Conservation (phyloP, 495 filamentous ascomycete genomes). For the Parmelia sp. region DNA sequence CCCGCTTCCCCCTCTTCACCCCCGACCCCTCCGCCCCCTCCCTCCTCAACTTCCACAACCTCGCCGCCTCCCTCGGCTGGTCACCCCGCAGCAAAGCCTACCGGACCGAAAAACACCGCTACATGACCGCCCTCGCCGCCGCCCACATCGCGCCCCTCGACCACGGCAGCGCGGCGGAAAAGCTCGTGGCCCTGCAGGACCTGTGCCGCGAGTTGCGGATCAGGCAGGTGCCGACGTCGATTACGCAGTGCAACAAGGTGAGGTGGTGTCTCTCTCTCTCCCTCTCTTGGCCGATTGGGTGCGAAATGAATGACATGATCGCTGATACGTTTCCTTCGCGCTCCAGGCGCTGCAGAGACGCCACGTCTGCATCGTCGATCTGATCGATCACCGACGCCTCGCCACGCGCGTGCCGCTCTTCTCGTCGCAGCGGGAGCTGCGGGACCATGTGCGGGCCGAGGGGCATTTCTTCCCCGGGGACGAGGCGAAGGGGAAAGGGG, state of each 20-base stretch:
- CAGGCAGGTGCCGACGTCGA: conserved; percentile 25
- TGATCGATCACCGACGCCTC: conserved; percentile 40
- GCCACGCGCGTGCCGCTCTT: conserved; percentile 32
- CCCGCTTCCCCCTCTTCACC: conserved; percentile 18
- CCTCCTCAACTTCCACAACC: conserved; percentile 24
- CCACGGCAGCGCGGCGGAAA: background rate
- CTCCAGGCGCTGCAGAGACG: no score
- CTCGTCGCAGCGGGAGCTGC: conserved; percentile 30
- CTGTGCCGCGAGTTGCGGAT: conserved; percentile 36
- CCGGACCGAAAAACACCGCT: conserved; percentile 25
- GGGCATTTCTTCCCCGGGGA: conserved; percentile 32
- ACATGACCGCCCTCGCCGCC: conserved; percentile 27
- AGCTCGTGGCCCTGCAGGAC: conserved; percentile 28
- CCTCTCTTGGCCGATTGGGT: no score
- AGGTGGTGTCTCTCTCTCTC: no score
- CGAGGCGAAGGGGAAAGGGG: conserved; percentile 32
- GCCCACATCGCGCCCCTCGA: conserved; percentile 22
- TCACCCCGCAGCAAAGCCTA: conserved; percentile 22
- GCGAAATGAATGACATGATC: no score
- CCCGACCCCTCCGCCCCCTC: conserved; percentile 15
- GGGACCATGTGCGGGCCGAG: conserved; percentile 33
- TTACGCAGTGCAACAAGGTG: conserved; percentile 42
- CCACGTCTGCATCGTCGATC: conserved; percentile 48
- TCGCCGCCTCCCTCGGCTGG: conserved; percentile 28
- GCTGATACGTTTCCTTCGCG: no score